These are phyloP conservation scores for Neoarthrinium moseri DNA, from an alignment of 2,329 filamentous ascomycete genomes.

Conservation along the genomic window DNA sequence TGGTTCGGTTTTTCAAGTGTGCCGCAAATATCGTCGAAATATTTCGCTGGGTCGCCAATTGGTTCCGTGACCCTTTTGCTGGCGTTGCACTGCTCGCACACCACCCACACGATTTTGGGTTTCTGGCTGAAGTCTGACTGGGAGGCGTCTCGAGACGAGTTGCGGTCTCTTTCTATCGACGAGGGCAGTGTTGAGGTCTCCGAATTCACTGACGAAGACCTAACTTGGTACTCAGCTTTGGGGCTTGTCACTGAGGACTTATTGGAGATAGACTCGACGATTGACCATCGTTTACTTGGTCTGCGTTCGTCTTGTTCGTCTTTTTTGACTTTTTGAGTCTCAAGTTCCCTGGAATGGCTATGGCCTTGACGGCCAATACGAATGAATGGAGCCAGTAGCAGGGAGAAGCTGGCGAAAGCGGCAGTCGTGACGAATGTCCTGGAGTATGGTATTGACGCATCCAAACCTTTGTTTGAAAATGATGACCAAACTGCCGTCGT, in stretches of 20 bases:
- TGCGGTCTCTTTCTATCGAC: slow-evolving; percentile 12
- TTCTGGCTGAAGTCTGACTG: slow-evolving; percentile 10
- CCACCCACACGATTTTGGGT: slow-evolving; percentile 28
- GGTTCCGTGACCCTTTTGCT: slow-evolving; percentile 20
- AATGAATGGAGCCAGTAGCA: slow-evolving; percentile 28
- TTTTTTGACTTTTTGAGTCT: no score
- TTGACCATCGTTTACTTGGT: slow-evolving; percentile 30
- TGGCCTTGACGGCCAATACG: slow-evolving; percentile 26
- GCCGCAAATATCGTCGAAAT: slow-evolving; percentile 27
- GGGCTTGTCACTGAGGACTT: slow-evolving; percentile 2
- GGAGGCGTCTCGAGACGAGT: slow-evolving; percentile 20
- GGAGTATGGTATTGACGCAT: slow-evolving; percentile 22
- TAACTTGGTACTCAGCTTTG: slow-evolving; percentile 20
- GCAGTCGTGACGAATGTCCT: slow-evolving; percentile 29
- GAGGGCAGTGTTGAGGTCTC: not conserved
- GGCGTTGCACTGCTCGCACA: slow-evolving; percentile 30
- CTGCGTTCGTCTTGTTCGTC: slow-evolving; percentile 13
- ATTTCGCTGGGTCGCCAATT: slow-evolving; percentile 27
- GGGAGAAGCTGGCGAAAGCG: slow-evolving; percentile 24
- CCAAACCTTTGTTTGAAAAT: slow-evolving; percentile 20
- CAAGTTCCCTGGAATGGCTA: slow-evolving; percentile 4
- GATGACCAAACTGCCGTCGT: slow-evolving; percentile 33
- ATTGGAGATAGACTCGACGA: slow-evolving; percentile 23
- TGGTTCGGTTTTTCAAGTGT: slow-evolving; percentile 6
- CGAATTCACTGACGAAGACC: slow-evolving; percentile 7